Evolutionary conservation across 495 filamentous ascomycete genomes (phyloP).

Genomic region (Viridothelium virens): DNA sequence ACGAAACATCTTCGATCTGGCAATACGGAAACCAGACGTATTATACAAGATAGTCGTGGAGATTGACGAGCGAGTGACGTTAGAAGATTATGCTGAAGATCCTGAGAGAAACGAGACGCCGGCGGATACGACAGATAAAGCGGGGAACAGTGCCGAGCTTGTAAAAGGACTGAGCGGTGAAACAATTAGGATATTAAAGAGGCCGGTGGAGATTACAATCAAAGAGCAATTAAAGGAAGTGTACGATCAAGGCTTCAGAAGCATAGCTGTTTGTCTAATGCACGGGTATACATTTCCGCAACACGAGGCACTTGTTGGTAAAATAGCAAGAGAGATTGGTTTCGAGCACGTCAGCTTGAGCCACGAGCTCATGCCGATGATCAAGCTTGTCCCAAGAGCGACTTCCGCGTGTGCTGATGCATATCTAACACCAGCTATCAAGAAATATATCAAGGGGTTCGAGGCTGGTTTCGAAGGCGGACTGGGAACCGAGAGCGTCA

Average conservation of each 20-base stretch:
- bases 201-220: constrained; percentile 49
- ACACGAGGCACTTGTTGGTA: constrained; percentile 62
- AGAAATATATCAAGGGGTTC: constrained; percentile 90
- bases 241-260: constrained; percentile 55
- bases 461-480: constrained; percentile 65
- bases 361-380: constrained; percentile 88
- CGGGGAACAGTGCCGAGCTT: constrained; percentile 43
- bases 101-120: constrained; percentile 52
- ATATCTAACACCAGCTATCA: constrained; percentile 91
- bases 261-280: constrained; percentile 72
- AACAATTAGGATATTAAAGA: constrained; percentile 56
- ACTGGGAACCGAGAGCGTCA: constrained; percentile 59
- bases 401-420: constrained; percentile 93
- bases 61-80: constrained; percentile 46
- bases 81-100: constrained; percentile 83
- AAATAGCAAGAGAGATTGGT: constrained; percentile 61
- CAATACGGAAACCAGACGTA: constrained; percentile 42
- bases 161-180: constrained; percentile 63
- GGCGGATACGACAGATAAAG: constrained; percentile 42
- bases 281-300: constrained; percentile 74
- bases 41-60: constrained; percentile 42
- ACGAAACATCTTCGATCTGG: constrained; percentile 42
- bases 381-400: constrained; percentile 75
- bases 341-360: constrained; percentile 68
- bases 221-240: constrained; percentile 48